phyloP scores from a whole-genome alignment of 164 flowering plant genomes.

The Taxillus chinensis region DNA sequence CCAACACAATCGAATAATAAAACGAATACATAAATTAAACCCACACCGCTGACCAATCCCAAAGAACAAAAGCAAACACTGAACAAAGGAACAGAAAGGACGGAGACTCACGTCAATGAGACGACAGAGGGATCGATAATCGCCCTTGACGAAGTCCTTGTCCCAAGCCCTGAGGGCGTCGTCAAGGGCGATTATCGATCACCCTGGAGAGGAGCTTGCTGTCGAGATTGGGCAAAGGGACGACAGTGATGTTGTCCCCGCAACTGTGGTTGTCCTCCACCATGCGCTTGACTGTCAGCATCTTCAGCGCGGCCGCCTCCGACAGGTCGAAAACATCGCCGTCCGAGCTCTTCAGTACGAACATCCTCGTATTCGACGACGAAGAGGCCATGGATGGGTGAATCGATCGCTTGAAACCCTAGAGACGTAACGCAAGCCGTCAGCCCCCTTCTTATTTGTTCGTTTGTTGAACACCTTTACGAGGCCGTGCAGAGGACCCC shows the following conservation, averaged over 20 bases:
- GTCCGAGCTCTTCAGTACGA: background rate
- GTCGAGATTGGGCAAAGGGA: background rate
- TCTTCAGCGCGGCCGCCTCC: background rate
- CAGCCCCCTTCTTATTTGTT: too few species aligned
- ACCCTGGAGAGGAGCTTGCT: background rate
- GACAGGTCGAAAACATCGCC: background rate
- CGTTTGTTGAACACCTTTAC: too few species aligned
- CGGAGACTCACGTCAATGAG: too few species aligned
- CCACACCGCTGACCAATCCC: too few species aligned
- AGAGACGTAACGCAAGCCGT: too few species aligned
- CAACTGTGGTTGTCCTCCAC: background rate
- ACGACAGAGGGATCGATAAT: background rate
- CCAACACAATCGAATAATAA: too few species aligned
- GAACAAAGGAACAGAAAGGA: too few species aligned
- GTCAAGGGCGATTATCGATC: background rate
- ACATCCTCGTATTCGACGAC: background rate
- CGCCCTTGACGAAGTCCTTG: background rate
- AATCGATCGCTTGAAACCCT: too few species aligned
- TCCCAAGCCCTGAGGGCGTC: background rate
- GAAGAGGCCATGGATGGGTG: too few species aligned
- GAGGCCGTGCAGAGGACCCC: too few species aligned
- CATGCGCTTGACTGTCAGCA: background rate
- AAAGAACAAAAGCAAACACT: too few species aligned
- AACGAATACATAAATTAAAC: too few species aligned
- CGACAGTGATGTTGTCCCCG: background rate